These are phyloP conservation scores for Nothomitra cinnamomea DNA, from an alignment of 2,329 filamentous ascomycete genomes.

Conservation along the genomic window DNA sequence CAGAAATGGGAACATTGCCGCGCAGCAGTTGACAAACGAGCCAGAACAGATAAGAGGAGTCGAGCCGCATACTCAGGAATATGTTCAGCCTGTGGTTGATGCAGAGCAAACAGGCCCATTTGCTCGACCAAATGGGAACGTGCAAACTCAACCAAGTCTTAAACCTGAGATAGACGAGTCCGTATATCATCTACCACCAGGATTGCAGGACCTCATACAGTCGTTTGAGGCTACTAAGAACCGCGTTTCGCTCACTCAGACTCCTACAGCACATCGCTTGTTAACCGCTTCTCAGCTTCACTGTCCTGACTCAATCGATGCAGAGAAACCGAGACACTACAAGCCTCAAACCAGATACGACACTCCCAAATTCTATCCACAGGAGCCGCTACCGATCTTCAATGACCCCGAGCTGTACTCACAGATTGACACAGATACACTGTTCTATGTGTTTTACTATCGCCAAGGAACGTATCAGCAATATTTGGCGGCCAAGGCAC, in stretches of 20 bases:
- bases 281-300: slow-evolving; percentile 57
- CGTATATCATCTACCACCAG: slow-evolving; percentile 81
- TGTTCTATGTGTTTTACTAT: slow-evolving; percentile 99
- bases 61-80: not conserved
- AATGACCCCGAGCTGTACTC: slow-evolving; percentile 79
- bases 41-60: not conserved
- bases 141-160: not conserved
- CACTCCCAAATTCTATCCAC: slow-evolving; percentile 71
- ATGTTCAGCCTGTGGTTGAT: not conserved
- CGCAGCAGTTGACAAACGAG: not conserved
- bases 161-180: slow-evolving; percentile 42
- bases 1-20: not conserved
- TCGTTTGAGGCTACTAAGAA: slow-evolving; percentile 75
- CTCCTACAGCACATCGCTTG: slow-evolving; percentile 54
- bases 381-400: slow-evolving; percentile 80
- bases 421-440: slow-evolving; percentile 81
- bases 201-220: slow-evolving; percentile 76
- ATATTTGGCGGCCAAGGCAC: slow-evolving; percentile 84
- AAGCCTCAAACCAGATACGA: slow-evolving; percentile 66
- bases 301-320: slow-evolving; percentile 59
- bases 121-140: not conserved
- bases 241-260: slow-evolving; percentile 38
- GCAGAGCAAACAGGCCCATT: slow-evolving; percentile 1
- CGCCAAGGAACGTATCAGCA: slow-evolving; percentile 92
- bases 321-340: slow-evolving; percentile 70